Percentiles rank a stretch among this genome's conserved stretches.
Conservation (phyloP, 1,139 yeast species). For the Trichomonascaceae sp. region DNA sequence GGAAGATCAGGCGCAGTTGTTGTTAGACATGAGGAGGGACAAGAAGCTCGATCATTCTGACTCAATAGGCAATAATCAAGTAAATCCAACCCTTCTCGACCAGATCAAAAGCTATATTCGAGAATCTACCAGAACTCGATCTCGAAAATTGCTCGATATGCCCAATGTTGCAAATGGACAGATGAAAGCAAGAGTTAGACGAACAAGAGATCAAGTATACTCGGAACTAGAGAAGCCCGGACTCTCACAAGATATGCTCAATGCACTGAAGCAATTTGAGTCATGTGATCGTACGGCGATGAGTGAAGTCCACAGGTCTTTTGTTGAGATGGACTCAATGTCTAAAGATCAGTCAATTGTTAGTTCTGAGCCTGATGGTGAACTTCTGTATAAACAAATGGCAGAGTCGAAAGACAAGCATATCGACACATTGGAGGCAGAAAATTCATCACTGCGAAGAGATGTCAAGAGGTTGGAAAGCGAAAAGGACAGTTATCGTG, state of each 20-base stretch:
- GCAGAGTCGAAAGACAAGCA: neutral
- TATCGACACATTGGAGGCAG: slow-evolving; percentile 1
- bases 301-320: slow-evolving; percentile 7
- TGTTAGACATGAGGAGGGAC: neutral
- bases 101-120: slow-evolving; percentile 4
- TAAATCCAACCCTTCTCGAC: neutral
- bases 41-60: neutral
- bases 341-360: slow-evolving; percentile 3
- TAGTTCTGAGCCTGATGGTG: slow-evolving; percentile 1
- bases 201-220: slow-evolving; percentile 5
- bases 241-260: neutral
- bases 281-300: slow-evolving; percentile 7
- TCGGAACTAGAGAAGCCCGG: slow-evolving; percentile 4
- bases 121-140: slow-evolving; percentile 1
- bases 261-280: slow-evolving; percentile 6
- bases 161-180: neutral
- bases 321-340: slow-evolving; percentile 5
- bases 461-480: slow-evolving; percentile 1
- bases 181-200: neutral
- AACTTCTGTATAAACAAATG: neutral
- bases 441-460: slow-evolving; percentile 1
- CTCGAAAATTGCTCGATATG: slow-evolving; percentile 7
- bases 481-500: neutral
- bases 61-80: neutral
- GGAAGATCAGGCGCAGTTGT: slow-evolving; percentile 3